A percentile compares a stretch with the other conserved stretches of the same genome.
Conservation (phyloP, 2,329 filamentous ascomycete genomes). For the Cladosporium halotolerans region DNA sequence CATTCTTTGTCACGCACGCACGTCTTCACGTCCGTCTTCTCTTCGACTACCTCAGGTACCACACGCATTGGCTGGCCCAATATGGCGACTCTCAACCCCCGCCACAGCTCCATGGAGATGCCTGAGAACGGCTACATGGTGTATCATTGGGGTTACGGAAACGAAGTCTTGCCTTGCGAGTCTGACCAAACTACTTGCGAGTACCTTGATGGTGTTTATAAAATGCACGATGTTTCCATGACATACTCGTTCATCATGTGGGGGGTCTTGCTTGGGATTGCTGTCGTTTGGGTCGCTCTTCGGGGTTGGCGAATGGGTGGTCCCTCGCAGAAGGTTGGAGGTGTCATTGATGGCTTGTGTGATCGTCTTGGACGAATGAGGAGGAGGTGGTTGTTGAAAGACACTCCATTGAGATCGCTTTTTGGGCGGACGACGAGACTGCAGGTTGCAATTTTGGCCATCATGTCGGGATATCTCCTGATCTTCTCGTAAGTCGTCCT, state of each 20-base stretch:
- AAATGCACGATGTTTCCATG: constrained; percentile 49
- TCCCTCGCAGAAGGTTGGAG: constrained; percentile 14
- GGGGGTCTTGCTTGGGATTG: constrained; percentile 46
- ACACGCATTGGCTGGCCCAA: constrained; percentile 10
- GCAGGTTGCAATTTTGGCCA: constrained; percentile 56
- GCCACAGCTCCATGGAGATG: constrained; percentile 5
- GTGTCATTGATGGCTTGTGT: constrained; percentile 16
- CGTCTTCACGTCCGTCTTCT: background rate
- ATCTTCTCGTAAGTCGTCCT: constrained; percentile 51
- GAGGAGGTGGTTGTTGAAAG: constrained; percentile 55
- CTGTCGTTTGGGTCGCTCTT: constrained; percentile 39
- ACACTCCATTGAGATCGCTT: constrained; percentile 47
- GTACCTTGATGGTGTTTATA: constrained; percentile 53
- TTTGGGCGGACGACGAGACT: constrained; percentile 65
- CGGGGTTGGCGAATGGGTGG: constrained; percentile 22
- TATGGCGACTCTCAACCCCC: constrained; percentile 2
- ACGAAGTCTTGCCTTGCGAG: constrained; percentile 50
- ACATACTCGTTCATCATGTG: constrained; percentile 53
- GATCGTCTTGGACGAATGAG: constrained; percentile 13
- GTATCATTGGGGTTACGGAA: constrained; percentile 52
- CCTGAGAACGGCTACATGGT: constrained; percentile 4
- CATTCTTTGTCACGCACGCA: no score
- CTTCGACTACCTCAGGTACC: background rate
- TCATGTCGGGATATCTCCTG: constrained; percentile 56
- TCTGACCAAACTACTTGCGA: constrained; percentile 53